phyloP scores from a whole-genome alignment of 1,284 basidiomycete genomes.

The Cutaneotrichosporon cyanovorans region DNA sequence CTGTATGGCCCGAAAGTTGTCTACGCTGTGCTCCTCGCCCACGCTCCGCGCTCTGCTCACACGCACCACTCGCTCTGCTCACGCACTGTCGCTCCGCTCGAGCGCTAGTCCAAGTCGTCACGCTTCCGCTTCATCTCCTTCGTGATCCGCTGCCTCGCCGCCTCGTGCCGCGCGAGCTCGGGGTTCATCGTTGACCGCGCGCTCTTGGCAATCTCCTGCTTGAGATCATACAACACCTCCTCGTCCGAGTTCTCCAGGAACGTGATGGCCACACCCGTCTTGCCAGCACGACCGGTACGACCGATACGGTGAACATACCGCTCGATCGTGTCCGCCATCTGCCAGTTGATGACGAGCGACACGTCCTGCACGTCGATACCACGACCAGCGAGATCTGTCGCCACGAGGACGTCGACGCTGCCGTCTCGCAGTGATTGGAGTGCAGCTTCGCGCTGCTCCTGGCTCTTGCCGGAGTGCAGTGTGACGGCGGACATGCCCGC shows the following conservation, averaged over 20 bases:
- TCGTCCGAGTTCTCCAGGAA: constrained; percentile 94
- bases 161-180: constrained; percentile 81
- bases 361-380: constrained; percentile 97
- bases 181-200: constrained; percentile 79
- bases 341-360: constrained; percentile 90
- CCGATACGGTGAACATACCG: constrained; percentile 90
- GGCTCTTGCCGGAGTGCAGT: constrained; percentile 93
- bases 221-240: constrained; percentile 79
- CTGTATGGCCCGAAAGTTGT: no score
- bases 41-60: no score
- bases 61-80: no score
- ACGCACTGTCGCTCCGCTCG: no score
- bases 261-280: constrained; percentile 84
- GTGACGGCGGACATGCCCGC: constrained; percentile 76
- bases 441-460: constrained; percentile 90
- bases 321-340: constrained; percentile 93
- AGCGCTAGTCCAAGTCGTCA: constrained; percentile 16
- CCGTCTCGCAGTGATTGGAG: constrained; percentile 78
- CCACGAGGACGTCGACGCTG: constrained; percentile 77
- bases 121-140: constrained; percentile 66
- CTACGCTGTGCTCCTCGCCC: no score
- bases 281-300: constrained; percentile 95
- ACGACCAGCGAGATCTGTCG: constrained; percentile 93
- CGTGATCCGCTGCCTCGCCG: constrained; percentile 78
- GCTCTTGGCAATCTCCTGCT: constrained; percentile 75